phyloP scores from a whole-genome alignment of 768 basidiomycete genomes.

The Tulasnella calospora region DNA sequence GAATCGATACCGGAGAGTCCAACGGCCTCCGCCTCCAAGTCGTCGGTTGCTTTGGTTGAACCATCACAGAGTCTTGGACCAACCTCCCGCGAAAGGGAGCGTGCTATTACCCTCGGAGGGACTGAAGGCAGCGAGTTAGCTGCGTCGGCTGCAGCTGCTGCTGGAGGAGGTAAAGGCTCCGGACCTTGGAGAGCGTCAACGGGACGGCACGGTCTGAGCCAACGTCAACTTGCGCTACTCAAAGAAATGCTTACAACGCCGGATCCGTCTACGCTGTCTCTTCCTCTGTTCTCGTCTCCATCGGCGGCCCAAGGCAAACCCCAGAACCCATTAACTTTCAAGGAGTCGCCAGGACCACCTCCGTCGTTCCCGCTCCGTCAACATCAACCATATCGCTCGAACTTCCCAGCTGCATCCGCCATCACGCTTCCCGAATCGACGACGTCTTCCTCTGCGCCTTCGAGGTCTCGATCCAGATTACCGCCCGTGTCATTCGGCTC shows the following conservation, averaged over 20 bases:
- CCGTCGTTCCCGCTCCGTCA: background rate
- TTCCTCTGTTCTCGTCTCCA: slow-evolving; percentile 6
- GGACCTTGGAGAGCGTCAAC: slow-evolving; percentile 70
- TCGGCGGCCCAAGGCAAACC: background rate
- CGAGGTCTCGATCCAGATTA: background rate
- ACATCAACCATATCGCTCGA: slow-evolving; percentile 7
- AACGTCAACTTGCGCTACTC: slow-evolving; percentile 70
- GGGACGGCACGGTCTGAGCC: slow-evolving; percentile 76
- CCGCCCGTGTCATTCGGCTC: slow-evolving; percentile 13
- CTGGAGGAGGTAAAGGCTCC: background rate
- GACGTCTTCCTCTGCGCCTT: slow-evolving; percentile 18
- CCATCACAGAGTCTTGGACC: background rate
- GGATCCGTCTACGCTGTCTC: slow-evolving; percentile 33
- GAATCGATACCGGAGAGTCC: background rate
- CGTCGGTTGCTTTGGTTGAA: background rate
- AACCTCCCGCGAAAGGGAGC: slow-evolving; percentile 43
- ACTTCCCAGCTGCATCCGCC: slow-evolving; percentile 22
- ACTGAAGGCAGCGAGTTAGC: slow-evolving; percentile 22
- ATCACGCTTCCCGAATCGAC: slow-evolving; percentile 26
- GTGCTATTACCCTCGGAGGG: slow-evolving; percentile 50
- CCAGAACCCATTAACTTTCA: slow-evolving; percentile 12
- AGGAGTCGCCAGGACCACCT: background rate
- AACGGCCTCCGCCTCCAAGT: background rate
- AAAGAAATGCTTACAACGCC: slow-evolving; percentile 68
- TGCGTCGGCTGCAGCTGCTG: background rate